Percentiles rank a stretch among this genome's conserved stretches.
Evolutionary conservation across 495 filamentous ascomycete genomes (phyloP).

Genomic region (Penicillium parvum): DNA sequence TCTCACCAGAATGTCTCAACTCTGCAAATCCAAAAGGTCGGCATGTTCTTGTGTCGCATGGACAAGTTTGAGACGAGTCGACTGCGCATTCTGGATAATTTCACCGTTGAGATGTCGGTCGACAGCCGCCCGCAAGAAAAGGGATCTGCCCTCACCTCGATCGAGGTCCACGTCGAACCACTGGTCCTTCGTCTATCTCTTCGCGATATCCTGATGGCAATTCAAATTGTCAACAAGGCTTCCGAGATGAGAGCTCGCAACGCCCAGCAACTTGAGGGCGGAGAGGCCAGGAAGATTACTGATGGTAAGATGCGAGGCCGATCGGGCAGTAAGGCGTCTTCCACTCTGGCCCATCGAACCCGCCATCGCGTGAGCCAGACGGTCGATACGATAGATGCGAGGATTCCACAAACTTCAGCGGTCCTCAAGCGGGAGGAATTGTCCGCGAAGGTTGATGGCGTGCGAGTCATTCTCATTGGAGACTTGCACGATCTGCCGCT

Average conservation of each 20-base stretch:
- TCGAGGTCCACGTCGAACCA: constrained; percentile 84
- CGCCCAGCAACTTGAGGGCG: constrained; percentile 40
- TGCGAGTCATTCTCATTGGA: constrained; percentile 89
- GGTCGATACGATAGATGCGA: constrained; percentile 21
- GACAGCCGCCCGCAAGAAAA: constrained; percentile 68
- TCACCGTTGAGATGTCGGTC: constrained; percentile 84
- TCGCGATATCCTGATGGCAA: constrained; percentile 87
- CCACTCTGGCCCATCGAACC: constrained; percentile 50
- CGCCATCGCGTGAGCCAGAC: constrained; percentile 36
- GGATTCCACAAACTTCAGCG: constrained; percentile 40
- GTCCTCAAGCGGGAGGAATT: constrained; percentile 78
- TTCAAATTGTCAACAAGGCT: constrained; percentile 89
- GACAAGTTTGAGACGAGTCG: constrained; percentile 85
- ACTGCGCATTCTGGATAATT: constrained; percentile 90
- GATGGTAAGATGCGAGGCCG: constrained; percentile 57
- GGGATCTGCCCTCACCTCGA: constrained; percentile 65
- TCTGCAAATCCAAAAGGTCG: constrained; percentile 84
- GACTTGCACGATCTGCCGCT: constrained; percentile 93
- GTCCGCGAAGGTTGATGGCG: constrained; percentile 76
- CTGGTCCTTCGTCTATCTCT: constrained; percentile 89
- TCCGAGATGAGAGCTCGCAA: constrained; percentile 70
- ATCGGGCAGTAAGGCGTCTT: constrained; percentile 59
- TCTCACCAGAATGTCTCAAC: constrained; percentile 93
- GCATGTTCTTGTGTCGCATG: constrained; percentile 99
- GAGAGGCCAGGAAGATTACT: constrained; percentile 59